A percentile compares a stretch with the other conserved stretches of the same genome.
phyloP scores from a whole-genome alignment of 2,329 filamentous ascomycete species.

The Akanthomyces uredinophilus region DNA sequence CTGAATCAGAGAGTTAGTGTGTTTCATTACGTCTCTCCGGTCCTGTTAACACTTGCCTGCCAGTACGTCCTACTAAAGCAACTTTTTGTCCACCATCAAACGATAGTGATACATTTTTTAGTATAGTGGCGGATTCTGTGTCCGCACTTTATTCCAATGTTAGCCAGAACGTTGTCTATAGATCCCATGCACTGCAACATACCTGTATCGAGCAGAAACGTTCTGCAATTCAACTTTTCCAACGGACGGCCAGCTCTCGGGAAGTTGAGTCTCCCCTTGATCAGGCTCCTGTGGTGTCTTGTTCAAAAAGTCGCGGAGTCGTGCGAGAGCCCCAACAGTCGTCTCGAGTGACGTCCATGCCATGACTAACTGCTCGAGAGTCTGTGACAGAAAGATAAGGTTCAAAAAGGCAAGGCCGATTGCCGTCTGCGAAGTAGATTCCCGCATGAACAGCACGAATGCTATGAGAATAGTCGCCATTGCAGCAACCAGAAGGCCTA shows the following conservation, averaged over 20 bases:
- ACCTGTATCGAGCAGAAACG: neutral
- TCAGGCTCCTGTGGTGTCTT: neutral
- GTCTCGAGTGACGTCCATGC: constrained; percentile 6
- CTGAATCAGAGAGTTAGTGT: neutral
- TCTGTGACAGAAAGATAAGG: neutral
- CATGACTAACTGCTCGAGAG: neutral
- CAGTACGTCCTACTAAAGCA: neutral
- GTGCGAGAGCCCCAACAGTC: neutral
- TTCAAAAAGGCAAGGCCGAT: constrained; percentile 1
- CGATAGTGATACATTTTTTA: neutral
- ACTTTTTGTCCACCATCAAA: neutral
- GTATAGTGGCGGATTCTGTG: neutral
- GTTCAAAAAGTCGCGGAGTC: neutral
- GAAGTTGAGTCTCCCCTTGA: neutral
- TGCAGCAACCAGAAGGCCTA: neutral
- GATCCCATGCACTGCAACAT: neutral
- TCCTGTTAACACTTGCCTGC: neutral
- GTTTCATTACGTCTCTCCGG: neutral
- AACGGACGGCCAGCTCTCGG: neutral
- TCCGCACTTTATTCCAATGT: neutral
- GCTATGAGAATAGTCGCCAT: neutral
- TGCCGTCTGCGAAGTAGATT: neutral
- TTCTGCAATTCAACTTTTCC: neutral
- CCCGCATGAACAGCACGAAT: neutral
- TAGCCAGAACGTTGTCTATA: neutral